Conservation (phyloP, 164 flowering plant species). For the Chloranthus sessilifolius region DNA sequence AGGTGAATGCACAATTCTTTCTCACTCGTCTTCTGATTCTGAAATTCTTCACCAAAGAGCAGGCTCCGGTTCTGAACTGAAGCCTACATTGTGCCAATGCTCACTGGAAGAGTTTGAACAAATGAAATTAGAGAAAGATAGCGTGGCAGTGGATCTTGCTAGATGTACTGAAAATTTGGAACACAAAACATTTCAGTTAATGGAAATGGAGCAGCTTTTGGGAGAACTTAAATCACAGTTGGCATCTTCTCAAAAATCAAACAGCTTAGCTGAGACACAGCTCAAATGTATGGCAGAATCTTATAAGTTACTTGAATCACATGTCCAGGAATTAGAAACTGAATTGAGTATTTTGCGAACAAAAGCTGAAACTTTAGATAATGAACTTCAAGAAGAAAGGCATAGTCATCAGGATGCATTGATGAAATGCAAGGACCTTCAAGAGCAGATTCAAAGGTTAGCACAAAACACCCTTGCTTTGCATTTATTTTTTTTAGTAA, state of each 20-base stretch:
- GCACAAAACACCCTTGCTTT: constrained; percentile 9
- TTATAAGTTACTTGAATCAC: constrained; percentile 77
- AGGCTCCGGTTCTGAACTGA: constrained; percentile 40
- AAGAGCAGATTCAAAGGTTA: constrained; percentile 75
- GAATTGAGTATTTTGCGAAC: constrained; percentile 52
- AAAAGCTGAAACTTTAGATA: constrained; percentile 48
- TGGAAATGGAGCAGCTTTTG: constrained; percentile 63
- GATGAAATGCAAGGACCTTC: constrained; percentile 59
- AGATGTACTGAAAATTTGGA: constrained; percentile 56
- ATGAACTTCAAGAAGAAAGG: constrained; percentile 75
- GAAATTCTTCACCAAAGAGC: constrained; percentile 61
- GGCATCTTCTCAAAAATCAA: constrained; percentile 60
- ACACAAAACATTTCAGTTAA: constrained; percentile 47
- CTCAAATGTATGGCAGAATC: constrained; percentile 98
- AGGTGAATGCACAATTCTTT: constrained; percentile 43
- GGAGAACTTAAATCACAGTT: constrained; percentile 68
- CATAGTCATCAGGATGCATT: constrained; percentile 47
- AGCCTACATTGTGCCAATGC: constrained; percentile 29
- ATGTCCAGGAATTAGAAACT: constrained; percentile 56
- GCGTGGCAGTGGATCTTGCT: constrained; percentile 41
- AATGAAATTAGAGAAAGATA: constrained; percentile 66
- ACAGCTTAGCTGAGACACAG: constrained; percentile 93
- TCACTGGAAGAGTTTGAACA: constrained; percentile 60
- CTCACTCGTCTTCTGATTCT: constrained; percentile 52
- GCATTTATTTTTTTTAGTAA: too few species aligned